Base-by-base conservation (phyloP, 2,329 filamentous ascomycete species). In the Fusarium keratoplasticum region DNA sequence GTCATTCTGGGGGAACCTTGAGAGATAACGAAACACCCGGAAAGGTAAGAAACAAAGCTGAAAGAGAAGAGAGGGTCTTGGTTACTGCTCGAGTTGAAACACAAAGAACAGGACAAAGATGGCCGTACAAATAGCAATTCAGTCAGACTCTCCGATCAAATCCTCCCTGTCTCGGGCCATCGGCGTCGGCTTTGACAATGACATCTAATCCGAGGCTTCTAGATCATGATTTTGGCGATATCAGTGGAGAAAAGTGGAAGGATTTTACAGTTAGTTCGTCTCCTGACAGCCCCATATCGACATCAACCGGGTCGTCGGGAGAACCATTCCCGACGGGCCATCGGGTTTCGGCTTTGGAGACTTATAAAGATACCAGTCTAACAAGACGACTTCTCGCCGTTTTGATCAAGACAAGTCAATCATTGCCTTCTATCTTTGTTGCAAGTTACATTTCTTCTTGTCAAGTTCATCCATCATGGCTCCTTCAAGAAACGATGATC, bases 261-360 rank as follows among this genome's bases (percentile, higher is more conserved):
- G 29, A 54, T 54, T 54, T 54, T 29, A 54, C 8, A 33, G 14
- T 29, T 54, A 54, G 50, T 54, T 54, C 50, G 29, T 54, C 50
- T 31, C 11, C 10, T 54, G 18, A 20, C 10, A 52, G 47, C 25
- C 25, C 25, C 47, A 52, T 54, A 6, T 54, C 18, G 50, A 33
- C 18, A 54, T 54, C 18, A 31, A 6, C n/a, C 27, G 50, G 50
- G 27, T 54, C 33, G 22, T 40, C 18, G 55, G 20, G 20, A 27
- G 31, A 35, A 22, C 63, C 67, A 73, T 65, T 74, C 38, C 71
- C 71, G 71, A 25, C 3, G 2, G 7, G 14, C 4, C 9, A 6
- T 73, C 71, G 71, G 71, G 4, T 74, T 74, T 66, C 63, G 63
- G 63, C 8, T 66, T 61, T 66, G 63, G n/a, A 13, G 11, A 38